Evolutionary conservation across 768 basidiomycete species (phyloP).

Genomic region (Auricularia heimuer): DNA sequence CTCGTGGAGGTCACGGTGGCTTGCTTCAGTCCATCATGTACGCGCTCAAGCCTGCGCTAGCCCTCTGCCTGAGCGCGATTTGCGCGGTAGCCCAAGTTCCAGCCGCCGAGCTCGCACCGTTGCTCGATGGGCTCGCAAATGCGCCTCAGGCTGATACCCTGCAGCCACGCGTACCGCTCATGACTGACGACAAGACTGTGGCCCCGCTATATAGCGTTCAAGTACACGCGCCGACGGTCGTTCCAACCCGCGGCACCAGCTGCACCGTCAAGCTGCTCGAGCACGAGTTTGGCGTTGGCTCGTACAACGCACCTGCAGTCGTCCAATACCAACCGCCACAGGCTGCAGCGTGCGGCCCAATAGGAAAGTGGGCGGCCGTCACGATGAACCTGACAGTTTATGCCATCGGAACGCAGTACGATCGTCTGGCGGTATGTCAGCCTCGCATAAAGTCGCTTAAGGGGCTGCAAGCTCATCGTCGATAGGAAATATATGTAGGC

Average conservation of each 20-base stretch:
- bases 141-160: too few relatives aligned
- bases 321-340: neutral
- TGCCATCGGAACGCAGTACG: neutral
- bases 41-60: too few relatives aligned
- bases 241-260: neutral
- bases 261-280: neutral
- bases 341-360: neutral
- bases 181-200: slow-evolving; percentile 25
- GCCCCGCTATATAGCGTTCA: slow-evolving; percentile 49
- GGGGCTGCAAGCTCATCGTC: neutral
- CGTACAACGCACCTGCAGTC: neutral
- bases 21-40: too few relatives aligned
- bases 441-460: too few relatives aligned
- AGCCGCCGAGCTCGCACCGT: too few relatives aligned
- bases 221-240: neutral
- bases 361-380: neutral
- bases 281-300: neutral
- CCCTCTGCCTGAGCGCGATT: too few relatives aligned
- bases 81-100: too few relatives aligned
- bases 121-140: too few relatives aligned
- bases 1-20: too few relatives aligned
- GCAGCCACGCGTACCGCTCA: neutral
- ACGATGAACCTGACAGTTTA: neutral
- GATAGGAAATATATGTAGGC: neutral
- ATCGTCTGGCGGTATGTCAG: neutral